These are phyloP conservation scores for Cryptococcus maquisensis DNA, from an alignment of 1,284 basidiomycete species.

Conservation along the genomic window DNA sequence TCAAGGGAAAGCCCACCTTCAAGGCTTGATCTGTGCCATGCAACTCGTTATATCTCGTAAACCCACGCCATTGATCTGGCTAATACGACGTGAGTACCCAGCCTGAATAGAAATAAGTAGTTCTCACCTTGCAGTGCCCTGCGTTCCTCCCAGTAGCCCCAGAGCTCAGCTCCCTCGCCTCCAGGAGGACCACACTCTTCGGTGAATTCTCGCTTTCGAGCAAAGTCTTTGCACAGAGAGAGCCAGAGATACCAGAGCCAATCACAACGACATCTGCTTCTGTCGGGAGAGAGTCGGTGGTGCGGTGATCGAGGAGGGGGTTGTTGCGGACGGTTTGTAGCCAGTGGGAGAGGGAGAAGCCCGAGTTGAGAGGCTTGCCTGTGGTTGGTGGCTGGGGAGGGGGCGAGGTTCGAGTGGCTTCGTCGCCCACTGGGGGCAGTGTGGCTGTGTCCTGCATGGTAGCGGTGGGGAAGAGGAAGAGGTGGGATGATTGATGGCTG, in stretches of 20 bases:
- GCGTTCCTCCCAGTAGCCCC: conserved; percentile 37
- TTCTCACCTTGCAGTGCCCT: conserved; percentile 19
- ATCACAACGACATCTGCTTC: conserved; percentile 21
- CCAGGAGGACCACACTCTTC: conserved; percentile 26
- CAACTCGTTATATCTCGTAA: conserved; percentile 3
- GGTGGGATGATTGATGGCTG: too few relatives aligned
- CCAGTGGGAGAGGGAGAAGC: conserved; percentile 14
- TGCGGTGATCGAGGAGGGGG: conserved; percentile 15
- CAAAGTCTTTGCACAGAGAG: conserved; percentile 19
- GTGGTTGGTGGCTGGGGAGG: background rate
- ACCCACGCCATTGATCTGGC: conserved; percentile 25
- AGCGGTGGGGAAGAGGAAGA: background rate
- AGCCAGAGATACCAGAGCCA: conserved; percentile 19
- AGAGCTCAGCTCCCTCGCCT: conserved; percentile 32
- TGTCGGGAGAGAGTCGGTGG: conserved; percentile 13
- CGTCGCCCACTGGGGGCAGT: background rate
- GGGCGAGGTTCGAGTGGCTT: background rate
- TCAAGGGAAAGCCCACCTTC: conserved; percentile 13
- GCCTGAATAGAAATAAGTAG: background rate
- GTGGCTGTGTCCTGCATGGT: background rate
- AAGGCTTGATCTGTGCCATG: conserved; percentile 25
- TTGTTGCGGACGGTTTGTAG: conserved; percentile 12
- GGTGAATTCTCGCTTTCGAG: conserved; percentile 10
- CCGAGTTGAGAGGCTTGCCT: conserved; percentile 2
- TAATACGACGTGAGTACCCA: background rate